Base-by-base conservation (phyloP, 2,329 filamentous ascomycete genomes). In the Zymoseptoria ardabiliae region DNA sequence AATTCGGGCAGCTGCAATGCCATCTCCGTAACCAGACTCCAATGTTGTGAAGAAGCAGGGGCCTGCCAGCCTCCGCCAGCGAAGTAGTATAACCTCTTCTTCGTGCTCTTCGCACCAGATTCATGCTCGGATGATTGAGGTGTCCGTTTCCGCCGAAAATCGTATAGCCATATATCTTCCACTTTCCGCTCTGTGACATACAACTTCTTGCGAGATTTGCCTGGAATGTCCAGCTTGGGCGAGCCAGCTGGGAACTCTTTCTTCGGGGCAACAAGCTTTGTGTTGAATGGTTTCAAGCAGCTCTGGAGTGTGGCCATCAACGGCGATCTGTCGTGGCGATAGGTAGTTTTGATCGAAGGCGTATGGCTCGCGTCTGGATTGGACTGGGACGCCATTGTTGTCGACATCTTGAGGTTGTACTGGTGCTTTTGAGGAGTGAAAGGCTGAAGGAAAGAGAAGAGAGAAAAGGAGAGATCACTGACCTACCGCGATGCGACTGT, bases 61-160 rank as follows among this genome's bases (percentile, higher is more conserved):
- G 73, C 73, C 60, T 81, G 80, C 78, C 82, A 85, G 3, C 80
- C 81, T 6, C 82, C 82, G 1, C 82, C 83, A 0, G 76, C 75
- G 62, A 83, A 83, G 60, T 84, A 85, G 61, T 81, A 79, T 22
- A 85, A 71, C 4, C 73, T 69, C 61, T 72, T 74, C 20, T 50
- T 59, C 54, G 64, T 69, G 51, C 64, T 50, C 17, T 50, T 49
- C 21, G 30, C 13, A 2, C 25, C 25, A 28, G 25, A 28, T 8
- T 28, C 25, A 28, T 28, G 25, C 25, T 28, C 9, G 7, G 25
- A 28, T 28, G 35, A 17, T 4, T 45, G 13, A 3, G 17, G 17
- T 35, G 23, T 53, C 19, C 50, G 56, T 23, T 61, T 64, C 19
- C 58, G 50, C 2, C 68, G 68, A 4, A 80, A 61, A 54, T 80